Evolutionary conservation across 139 green algal genomes (phyloP).

Genomic region (Chlamydomonas incerta): DNA sequence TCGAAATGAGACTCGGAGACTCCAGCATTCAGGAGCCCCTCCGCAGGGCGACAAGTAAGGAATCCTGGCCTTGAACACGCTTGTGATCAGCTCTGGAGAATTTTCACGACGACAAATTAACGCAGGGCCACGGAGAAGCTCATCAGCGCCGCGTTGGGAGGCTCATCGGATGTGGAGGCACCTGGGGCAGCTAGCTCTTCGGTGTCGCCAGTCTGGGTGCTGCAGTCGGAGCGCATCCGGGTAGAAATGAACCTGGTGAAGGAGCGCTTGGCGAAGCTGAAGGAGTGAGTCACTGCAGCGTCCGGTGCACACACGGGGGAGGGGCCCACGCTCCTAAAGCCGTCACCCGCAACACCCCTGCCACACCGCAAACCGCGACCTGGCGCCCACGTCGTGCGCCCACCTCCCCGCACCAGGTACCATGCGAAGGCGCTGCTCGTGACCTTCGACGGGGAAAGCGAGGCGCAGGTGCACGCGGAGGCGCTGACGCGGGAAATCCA

Average conservation of each 20-base stretch:
- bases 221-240: conserved; percentile 61
- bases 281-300: conserved; percentile 70
- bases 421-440: conserved; percentile 70
- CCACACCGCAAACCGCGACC: neutral
- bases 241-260: conserved; percentile 64
- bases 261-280: conserved; percentile 66
- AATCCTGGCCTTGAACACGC: neutral
- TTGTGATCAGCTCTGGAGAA: neutral
- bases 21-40: neutral
- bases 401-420: conserved; percentile 36
- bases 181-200: conserved; percentile 2
- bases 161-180: conserved; percentile 60
- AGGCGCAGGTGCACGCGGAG: conserved; percentile 51
- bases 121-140: conserved; percentile 64
- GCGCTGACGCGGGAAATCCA: conserved; percentile 68
- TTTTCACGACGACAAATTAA: neutral
- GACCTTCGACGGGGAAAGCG: conserved; percentile 65
- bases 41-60: conserved; percentile 44
- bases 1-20: conserved; percentile 52
- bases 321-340: too few relatives aligned
- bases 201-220: conserved; percentile 61
- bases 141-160: conserved; percentile 60
- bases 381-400: neutral
- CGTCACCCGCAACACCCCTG: neutral
- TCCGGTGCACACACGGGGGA: too few relatives aligned